phyloP scores from a whole-genome alignment of 2,329 filamentous ascomycete genomes.

The Diaporthe nobilis region DNA sequence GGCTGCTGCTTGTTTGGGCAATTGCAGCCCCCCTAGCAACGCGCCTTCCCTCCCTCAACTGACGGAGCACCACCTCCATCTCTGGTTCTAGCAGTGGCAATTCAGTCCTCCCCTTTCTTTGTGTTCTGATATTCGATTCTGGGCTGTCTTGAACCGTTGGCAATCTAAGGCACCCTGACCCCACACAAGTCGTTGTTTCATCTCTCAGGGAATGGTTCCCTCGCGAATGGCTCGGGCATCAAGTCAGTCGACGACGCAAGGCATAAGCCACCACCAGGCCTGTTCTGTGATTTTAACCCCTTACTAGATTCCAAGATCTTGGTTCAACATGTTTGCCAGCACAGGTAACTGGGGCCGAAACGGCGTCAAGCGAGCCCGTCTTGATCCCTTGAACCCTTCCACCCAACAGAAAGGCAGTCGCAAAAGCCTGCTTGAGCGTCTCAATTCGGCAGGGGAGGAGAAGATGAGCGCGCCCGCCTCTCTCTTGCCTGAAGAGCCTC shows the following conservation, averaged over 20 bases:
- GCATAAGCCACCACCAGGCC: not conserved
- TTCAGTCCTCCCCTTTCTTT: not conserved
- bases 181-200: not conserved
- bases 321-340: conserved; percentile 8
- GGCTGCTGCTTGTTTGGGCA: not conserved
- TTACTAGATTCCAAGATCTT: not conserved
- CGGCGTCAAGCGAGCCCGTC: conserved; percentile 1
- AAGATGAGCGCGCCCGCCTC: too few relatives aligned
- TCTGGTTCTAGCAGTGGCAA: not conserved
- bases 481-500: not conserved
- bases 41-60: conserved; percentile 20
- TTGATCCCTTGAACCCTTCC: not conserved
- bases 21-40: not conserved
- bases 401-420: not conserved
- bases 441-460: not conserved
- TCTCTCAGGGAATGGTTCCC: not conserved
- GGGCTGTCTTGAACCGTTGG: not conserved
- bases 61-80: not conserved
- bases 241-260: not conserved
- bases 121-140: not conserved
- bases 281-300: not conserved
- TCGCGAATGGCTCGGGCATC: not conserved
- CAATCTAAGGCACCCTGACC: not conserved
- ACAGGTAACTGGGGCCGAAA: not conserved
- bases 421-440: conserved; percentile 24